Evolutionary conservation across 345 rosid species (phyloP).

Genomic region (Gossypium australe): DNA sequence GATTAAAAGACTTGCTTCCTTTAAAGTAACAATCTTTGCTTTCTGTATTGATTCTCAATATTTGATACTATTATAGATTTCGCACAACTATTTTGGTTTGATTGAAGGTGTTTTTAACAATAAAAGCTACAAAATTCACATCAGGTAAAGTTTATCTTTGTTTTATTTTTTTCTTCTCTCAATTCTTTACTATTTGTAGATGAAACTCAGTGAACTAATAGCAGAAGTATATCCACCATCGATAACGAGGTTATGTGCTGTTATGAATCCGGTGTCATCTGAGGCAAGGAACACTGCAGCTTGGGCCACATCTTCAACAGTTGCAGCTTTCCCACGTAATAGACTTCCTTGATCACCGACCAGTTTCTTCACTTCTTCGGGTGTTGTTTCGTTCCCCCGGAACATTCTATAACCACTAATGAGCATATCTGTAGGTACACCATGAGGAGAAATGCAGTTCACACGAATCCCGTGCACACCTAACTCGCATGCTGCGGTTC

Average conservation of each 20-base stretch:
- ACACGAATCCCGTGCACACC: conserved; percentile 69
- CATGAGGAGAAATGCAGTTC: conserved; percentile 84
- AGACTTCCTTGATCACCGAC: conserved; percentile 64
- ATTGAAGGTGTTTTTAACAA: not conserved
- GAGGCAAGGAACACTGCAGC: conserved; percentile 72
- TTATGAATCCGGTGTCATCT: conserved; percentile 56
- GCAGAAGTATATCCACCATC: conserved; percentile 83
- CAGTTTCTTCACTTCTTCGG: conserved; percentile 43
- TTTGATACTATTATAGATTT: not conserved
- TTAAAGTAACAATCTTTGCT: not conserved
- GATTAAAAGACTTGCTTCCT: not conserved
- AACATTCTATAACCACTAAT: conserved; percentile 40
- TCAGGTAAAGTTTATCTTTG: not conserved
- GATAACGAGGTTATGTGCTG: conserved; percentile 69
- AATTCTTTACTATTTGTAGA: conserved; percentile 31
- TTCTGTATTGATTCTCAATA: not conserved
- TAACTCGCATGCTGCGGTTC: conserved; percentile 65
- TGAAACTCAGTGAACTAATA: conserved; percentile 31
- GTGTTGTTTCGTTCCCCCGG: conserved; percentile 36
- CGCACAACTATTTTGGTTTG: not conserved
- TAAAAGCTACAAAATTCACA: not conserved
- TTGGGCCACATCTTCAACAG: conserved; percentile 54
- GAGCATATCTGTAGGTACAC: conserved; percentile 83
- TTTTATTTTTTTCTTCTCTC: not conserved
- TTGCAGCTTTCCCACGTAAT: conserved; percentile 47